Evolutionary conservation across 768 basidiomycete genomes (phyloP).

Genomic region (Peribolospora kevripleyi): DNA sequence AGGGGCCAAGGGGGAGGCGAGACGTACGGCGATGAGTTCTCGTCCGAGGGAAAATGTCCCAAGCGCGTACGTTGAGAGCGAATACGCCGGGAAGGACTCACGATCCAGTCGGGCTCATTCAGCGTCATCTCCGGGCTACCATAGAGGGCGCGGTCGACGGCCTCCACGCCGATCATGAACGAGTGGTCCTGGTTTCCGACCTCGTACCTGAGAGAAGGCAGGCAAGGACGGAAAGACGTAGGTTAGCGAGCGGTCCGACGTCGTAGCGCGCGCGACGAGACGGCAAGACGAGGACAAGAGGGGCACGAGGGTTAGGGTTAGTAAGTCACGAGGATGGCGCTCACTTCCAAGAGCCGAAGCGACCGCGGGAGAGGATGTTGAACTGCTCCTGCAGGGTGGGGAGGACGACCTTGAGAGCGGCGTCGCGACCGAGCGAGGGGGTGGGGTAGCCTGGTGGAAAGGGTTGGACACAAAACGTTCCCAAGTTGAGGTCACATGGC

Average conservation of each 20-base stretch:
- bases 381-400: conserved; percentile 18
- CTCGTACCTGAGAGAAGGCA: conserved; percentile 5
- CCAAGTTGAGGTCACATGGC: neutral
- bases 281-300: too few species aligned
- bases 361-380: conserved; percentile 19
- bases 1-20: too few species aligned
- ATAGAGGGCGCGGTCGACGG: conserved; percentile 17
- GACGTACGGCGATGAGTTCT: conserved; percentile 6
- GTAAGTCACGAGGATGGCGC: neutral
- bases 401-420: conserved; percentile 18
- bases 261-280: too few species aligned
- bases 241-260: neutral
- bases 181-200: conserved; percentile 13
- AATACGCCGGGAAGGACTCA: neutral
- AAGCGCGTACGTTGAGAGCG: neutral
- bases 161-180: conserved; percentile 22
- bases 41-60: conserved; percentile 9
- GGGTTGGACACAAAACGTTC: neutral
- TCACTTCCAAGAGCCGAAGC: conserved; percentile 15
- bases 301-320: neutral
- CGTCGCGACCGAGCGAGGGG: conserved; percentile 19
- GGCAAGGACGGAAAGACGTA: neutral
- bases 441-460: conserved; percentile 19
- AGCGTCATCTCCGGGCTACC: conserved; percentile 10
- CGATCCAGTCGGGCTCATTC: conserved; percentile 5